Conservation (phyloP, 108 stramenopile species). For the Cyclotella atomus region DNA sequence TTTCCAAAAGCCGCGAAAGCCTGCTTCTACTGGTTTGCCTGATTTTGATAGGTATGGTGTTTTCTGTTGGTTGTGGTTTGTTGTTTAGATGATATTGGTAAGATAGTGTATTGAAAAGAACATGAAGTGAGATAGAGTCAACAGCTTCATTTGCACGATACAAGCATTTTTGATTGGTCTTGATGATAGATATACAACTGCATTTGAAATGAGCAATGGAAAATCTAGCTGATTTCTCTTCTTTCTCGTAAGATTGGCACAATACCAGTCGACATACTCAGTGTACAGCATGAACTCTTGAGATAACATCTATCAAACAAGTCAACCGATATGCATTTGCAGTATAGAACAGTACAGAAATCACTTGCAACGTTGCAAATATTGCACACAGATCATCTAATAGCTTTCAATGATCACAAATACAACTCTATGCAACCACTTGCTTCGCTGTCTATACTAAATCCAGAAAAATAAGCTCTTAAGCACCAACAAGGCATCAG, state of each 20-base stretch:
- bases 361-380: too few relatives aligned
- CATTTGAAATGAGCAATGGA: background rate
- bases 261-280: too few relatives aligned
- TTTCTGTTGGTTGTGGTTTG: background rate
- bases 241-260: too few relatives aligned
- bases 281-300: too few relatives aligned
- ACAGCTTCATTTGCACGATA: background rate
- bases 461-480: background rate
- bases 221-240: background rate
- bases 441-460: too few relatives aligned
- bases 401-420: too few relatives aligned
- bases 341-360: too few relatives aligned
- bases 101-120: background rate
- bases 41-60: constrained; percentile 74
- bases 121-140: background rate
- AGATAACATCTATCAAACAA: too few relatives aligned
- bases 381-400: too few relatives aligned
- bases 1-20: constrained; percentile 94
- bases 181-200: background rate
- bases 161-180: background rate
- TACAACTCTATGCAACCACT: too few relatives aligned
- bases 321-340: too few relatives aligned
- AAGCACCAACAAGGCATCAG: background rate
- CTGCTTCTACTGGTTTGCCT: constrained; percentile 83
- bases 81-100: background rate